Percentiles rank a stretch among this genome's conserved stretches.
phyloP scores from a whole-genome alignment of 768 basidiomycete species.

The Botryobasidium botryosum region DNA sequence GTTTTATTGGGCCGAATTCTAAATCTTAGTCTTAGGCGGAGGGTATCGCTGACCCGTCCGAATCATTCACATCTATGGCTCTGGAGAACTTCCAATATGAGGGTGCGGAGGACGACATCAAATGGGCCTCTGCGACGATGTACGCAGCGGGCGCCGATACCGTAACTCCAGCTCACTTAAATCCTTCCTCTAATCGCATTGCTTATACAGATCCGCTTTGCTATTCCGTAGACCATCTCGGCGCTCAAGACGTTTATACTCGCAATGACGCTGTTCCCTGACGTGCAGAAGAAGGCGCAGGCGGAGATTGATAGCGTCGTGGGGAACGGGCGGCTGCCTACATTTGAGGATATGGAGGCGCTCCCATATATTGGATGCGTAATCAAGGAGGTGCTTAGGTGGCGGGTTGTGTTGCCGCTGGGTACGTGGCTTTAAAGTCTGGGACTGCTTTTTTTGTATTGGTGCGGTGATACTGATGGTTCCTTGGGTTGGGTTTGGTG shows the following conservation, averaged over 20 bases:
- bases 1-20: too few relatives aligned
- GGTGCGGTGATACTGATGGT: constrained; percentile 13
- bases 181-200: too few relatives aligned
- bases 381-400: neutral
- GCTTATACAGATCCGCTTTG: too few relatives aligned
- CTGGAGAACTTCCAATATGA: too few relatives aligned
- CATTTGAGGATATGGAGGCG: constrained; percentile 10
- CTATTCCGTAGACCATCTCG: too few relatives aligned
- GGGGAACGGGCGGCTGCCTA: constrained; percentile 14
- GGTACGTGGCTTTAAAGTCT: neutral
- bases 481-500: neutral
- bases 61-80: too few relatives aligned
- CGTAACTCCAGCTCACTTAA: too few relatives aligned
- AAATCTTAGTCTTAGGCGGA: too few relatives aligned
- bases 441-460: constrained; percentile 11
- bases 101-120: too few relatives aligned
- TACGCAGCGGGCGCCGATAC: too few relatives aligned
- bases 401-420: neutral
- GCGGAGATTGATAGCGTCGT: constrained; percentile 15
- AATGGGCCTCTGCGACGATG: too few relatives aligned
- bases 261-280: constrained; percentile 15
- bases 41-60: too few relatives aligned
- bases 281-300: constrained; percentile 15
- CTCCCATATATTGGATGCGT: neutral
- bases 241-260: constrained; percentile 14